A percentile compares a stretch with the other conserved stretches of the same genome.
Conservation (phyloP, 1,284 basidiomycete genomes). For the Papiliotrema flavescens region DNA sequence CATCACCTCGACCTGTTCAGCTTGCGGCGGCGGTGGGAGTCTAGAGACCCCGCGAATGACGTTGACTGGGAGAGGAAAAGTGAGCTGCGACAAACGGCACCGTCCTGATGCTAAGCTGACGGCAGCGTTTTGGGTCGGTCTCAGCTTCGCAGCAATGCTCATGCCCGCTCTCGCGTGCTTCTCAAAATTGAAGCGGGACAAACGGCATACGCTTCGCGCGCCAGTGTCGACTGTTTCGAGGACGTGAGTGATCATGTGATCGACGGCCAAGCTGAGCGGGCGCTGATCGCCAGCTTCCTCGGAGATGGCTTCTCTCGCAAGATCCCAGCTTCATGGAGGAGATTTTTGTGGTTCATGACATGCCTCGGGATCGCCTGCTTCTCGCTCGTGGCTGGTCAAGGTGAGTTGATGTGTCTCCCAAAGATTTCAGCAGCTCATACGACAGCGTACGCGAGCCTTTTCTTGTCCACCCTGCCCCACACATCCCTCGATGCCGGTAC, state of each 20-base stretch:
- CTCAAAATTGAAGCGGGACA: slow-evolving; percentile 48
- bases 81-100: slow-evolving; percentile 13
- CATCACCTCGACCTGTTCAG: slow-evolving; percentile 52
- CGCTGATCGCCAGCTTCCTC: slow-evolving; percentile 37
- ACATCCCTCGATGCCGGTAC: slow-evolving; percentile 55
- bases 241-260: slow-evolving; percentile 27
- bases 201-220: slow-evolving; percentile 43
- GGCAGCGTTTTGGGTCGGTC: slow-evolving; percentile 53
- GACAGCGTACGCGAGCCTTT: slow-evolving; percentile 54
- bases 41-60: slow-evolving; percentile 28
- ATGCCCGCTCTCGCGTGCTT: slow-evolving; percentile 55
- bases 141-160: slow-evolving; percentile 57
- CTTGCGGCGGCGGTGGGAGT: slow-evolving; percentile 29
- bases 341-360: slow-evolving; percentile 58
- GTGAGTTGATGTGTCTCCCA: slow-evolving; percentile 12
- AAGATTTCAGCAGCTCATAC: background rate
- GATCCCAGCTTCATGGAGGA: slow-evolving; percentile 55
- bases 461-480: slow-evolving; percentile 56
- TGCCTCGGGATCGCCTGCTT: slow-evolving; percentile 54
- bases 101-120: background rate
- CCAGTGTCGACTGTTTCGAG: slow-evolving; percentile 28
- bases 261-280: background rate
- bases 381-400: slow-evolving; percentile 57
- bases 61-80: slow-evolving; percentile 59
- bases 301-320: slow-evolving; percentile 49